Evolutionary conservation across 1,284 basidiomycete genomes (phyloP).

Genomic region (Ganoderma boninense): DNA sequence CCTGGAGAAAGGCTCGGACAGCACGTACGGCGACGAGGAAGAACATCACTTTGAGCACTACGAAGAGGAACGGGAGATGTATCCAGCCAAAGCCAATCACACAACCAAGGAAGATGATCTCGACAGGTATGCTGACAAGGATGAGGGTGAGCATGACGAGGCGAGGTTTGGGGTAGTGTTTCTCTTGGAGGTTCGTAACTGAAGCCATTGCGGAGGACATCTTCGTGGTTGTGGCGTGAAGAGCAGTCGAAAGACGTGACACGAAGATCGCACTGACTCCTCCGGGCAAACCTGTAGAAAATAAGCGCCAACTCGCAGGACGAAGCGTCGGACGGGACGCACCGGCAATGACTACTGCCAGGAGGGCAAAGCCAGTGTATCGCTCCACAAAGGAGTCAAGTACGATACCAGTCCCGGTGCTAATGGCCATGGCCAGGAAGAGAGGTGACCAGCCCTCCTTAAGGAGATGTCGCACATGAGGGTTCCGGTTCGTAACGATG

Average conservation of each 20-base stretch:
- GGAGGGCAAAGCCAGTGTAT: constrained; percentile 88
- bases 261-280: constrained; percentile 92
- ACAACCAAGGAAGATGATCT: constrained; percentile 75
- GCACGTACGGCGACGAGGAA: constrained; percentile 78
- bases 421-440: constrained; percentile 92
- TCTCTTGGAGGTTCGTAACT: constrained; percentile 28
- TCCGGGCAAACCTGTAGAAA: constrained; percentile 76
- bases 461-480: constrained; percentile 74
- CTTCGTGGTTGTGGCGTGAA: constrained; percentile 67
- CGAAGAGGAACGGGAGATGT: constrained; percentile 71
- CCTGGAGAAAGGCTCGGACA: constrained; percentile 25
- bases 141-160: constrained; percentile 76
- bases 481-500: constrained; percentile 69
- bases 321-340: constrained; percentile 32
- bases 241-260: constrained; percentile 87
- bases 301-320: neutral
- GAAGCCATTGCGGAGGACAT: constrained; percentile 29
- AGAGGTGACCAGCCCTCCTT: constrained; percentile 91
- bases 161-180: constrained; percentile 51
- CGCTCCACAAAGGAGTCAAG: constrained; percentile 89
- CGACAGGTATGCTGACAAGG: constrained; percentile 78
- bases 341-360: constrained; percentile 92
- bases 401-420: constrained; percentile 90
- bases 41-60: constrained; percentile 68
- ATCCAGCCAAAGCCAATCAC: constrained; percentile 81